phyloP scores from a whole-genome alignment of 306 rosid species.

The Cucurbita ficifolia region DNA sequence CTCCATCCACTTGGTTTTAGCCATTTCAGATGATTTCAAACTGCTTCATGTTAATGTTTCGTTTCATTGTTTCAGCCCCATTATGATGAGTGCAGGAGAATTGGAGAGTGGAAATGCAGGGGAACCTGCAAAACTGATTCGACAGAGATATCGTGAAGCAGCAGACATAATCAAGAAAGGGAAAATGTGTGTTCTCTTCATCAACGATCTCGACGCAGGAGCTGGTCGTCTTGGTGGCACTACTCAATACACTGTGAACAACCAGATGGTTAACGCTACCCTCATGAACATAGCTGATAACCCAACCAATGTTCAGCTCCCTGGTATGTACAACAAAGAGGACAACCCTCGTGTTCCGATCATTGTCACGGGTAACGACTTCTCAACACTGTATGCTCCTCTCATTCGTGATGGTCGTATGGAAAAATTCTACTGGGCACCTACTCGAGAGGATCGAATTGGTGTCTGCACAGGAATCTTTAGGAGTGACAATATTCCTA shows the following conservation, averaged over 20 bases:
- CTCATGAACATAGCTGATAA: slow-evolving; percentile 76
- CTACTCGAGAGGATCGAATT: slow-evolving; percentile 47
- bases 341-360: slow-evolving; percentile 65
- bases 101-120: slow-evolving; percentile 66
- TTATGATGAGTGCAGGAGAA: slow-evolving; percentile 84
- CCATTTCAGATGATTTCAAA: not conserved
- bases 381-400: slow-evolving; percentile 71
- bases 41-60: not conserved
- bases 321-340: slow-evolving; percentile 79
- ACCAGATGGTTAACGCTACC: slow-evolving; percentile 76
- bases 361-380: slow-evolving; percentile 66
- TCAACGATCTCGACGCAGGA: slow-evolving; percentile 71
- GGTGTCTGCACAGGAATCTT: slow-evolving; percentile 66
- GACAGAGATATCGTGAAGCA: slow-evolving; percentile 60
- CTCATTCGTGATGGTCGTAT: slow-evolving; percentile 76
- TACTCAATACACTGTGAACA: slow-evolving; percentile 69
- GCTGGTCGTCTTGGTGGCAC: slow-evolving; percentile 70
- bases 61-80: slow-evolving; percentile 30
- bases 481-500: slow-evolving; percentile 28
- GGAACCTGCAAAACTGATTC: slow-evolving; percentile 52
- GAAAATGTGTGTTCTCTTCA: slow-evolving; percentile 53
- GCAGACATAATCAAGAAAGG: slow-evolving; percentile 53
- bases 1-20: not conserved
- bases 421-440: slow-evolving; percentile 83
- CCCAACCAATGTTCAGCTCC: slow-evolving; percentile 61